A percentile compares a stretch with the other conserved stretches of the same genome.
Evolutionary conservation across 148 eudicot species (phyloP).

Genomic region (Amaranthus palmeri): DNA sequence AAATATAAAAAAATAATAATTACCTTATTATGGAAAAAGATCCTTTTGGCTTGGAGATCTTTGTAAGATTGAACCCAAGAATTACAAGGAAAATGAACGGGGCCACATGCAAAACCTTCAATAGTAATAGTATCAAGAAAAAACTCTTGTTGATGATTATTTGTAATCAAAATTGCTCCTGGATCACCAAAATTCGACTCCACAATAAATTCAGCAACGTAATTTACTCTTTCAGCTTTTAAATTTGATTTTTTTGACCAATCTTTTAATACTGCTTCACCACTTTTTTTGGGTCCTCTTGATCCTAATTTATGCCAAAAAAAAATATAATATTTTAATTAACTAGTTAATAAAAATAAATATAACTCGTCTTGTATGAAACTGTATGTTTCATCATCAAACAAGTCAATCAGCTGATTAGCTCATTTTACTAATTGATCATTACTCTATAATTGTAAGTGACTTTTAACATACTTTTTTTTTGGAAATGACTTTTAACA

Average conservation of each 20-base stretch:
- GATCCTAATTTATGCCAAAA: constrained; percentile 37
- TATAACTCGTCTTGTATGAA: too few relatives aligned
- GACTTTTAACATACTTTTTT: too few relatives aligned
- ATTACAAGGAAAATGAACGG: constrained; percentile 87
- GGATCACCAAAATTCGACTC: constrained; percentile 78
- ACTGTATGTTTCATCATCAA: too few relatives aligned
- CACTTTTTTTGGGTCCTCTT: constrained; percentile 66
- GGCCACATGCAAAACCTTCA: constrained; percentile 86
- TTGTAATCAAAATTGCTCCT: constrained; percentile 69
- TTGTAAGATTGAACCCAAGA: constrained; percentile 86
- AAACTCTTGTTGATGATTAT: constrained; percentile 86
- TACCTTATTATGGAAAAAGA: constrained; percentile 91
- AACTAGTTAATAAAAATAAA: too few relatives aligned
- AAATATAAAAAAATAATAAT: neutral
- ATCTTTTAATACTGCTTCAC: constrained; percentile 59
- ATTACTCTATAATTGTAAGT: too few relatives aligned
- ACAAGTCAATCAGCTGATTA: too few relatives aligned
- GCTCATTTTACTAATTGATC: too few relatives aligned
- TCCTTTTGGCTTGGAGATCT: constrained; percentile 58
- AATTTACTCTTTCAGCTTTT: constrained; percentile 79
- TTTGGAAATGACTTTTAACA: too few relatives aligned
- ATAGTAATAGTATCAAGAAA: constrained; percentile 69
- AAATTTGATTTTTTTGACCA: constrained; percentile 84
- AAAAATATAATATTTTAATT: neutral
- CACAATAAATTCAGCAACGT: constrained; percentile 67